Base-by-base conservation (phyloP, 371 early-diverging fungal species). In the Mucor lusitanicus region DNA sequence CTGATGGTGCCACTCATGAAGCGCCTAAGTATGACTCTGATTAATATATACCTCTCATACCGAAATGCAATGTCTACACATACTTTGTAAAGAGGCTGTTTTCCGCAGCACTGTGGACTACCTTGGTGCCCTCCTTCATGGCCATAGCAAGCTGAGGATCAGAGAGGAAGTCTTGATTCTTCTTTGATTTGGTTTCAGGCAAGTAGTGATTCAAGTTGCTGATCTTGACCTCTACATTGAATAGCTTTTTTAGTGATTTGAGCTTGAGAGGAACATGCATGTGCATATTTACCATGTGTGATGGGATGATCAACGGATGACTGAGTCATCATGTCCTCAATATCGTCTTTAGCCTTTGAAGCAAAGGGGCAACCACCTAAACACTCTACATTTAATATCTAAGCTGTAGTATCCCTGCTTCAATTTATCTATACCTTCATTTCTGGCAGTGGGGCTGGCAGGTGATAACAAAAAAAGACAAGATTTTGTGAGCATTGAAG, bases 71-170 rank as follows among this genome's bases (percentile, higher is more conserved):
- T 23, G 50, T 23, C 3, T 23, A 6, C 30, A 35, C 23, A 33
- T 73, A 84, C 88, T 83, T 85, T 68, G 85, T 77, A 60, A 88
- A 88, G 44, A 82, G 72, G 44, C 85, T 85, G 60, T 84, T 79
- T 59, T 85, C 88, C 44, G 85, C 85, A 33, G 80, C 80, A 35
- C 67, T 74, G 67, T 88, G 88, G 50, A 84, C 79, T 63, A 67
- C 77, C 76, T 82, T 85, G 54, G 88, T 88, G 21, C 86, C 85
- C 72, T 88, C 83, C 37, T 79, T 78, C 83, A 83, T 80, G 15
- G 74, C 75, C 28, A 63, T 64, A 21, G 83, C 83, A 30, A 83
- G 66, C 56, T 82, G 77, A 62, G 82, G 82, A 37, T 77, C 67
- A n/a, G 53, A 40, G 33, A 69, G 69, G 53, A 33, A 54, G 0